phyloP scores from a whole-genome alignment of 768 basidiomycete species.

The Lanmaoa pseudosensibilis region DNA sequence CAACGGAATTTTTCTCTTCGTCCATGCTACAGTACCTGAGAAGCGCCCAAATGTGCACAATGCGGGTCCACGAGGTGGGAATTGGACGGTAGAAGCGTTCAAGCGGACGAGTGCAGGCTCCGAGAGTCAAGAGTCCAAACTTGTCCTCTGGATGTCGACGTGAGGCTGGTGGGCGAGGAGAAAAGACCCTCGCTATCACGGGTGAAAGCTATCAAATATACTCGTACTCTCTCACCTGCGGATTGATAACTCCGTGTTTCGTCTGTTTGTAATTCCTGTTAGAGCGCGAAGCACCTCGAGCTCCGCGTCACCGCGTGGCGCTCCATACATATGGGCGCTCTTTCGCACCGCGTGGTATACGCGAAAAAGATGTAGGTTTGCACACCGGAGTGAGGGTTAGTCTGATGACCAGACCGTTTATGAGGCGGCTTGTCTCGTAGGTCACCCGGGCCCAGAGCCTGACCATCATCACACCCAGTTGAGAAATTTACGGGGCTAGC shows the following conservation, averaged over 20 bases:
- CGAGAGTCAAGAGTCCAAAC: not conserved
- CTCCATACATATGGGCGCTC: not conserved
- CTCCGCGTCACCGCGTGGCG: not conserved
- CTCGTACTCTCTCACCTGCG: too few relatives aligned
- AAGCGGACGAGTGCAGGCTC: not conserved
- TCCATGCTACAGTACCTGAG: conserved; percentile 18
- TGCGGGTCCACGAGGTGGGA: not conserved
- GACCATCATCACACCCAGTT: not conserved
- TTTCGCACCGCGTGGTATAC: too few relatives aligned
- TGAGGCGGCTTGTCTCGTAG: too few relatives aligned
- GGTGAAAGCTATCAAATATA: not conserved
- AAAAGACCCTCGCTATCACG: too few relatives aligned
- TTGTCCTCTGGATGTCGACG: not conserved
- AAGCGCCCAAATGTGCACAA: not conserved
- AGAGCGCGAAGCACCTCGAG: not conserved
- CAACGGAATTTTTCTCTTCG: conserved; percentile 16
- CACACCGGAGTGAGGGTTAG: not conserved
- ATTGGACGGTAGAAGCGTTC: not conserved
- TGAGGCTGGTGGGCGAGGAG: not conserved
- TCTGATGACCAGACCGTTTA: too few relatives aligned
- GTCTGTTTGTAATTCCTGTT: not conserved
- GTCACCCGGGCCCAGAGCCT: too few relatives aligned
- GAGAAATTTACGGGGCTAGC: not conserved
- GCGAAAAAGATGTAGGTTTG: not conserved
- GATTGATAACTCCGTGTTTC: not conserved